Evolutionary conservation across 495 filamentous ascomycete genomes (phyloP), one percentile per base, ranked within the genome.

Genomic region (Astrocystis sublimbata): DNA sequence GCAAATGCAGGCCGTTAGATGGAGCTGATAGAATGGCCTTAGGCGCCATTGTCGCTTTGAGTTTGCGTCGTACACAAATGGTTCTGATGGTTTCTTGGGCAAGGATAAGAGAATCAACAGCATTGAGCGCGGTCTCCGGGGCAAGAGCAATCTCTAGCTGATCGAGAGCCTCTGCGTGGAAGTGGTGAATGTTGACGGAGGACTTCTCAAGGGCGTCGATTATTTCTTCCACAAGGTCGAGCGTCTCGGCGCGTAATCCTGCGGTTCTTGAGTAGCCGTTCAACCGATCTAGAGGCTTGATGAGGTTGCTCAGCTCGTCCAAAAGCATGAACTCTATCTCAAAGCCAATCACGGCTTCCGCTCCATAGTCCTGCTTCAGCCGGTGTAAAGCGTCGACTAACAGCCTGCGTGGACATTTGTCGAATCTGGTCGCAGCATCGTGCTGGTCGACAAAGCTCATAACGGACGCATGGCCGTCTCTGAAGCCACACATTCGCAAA

Each of bases 91-190:
- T 30, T 30, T 49, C 46, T 49, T 49, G 46, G 5, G 46, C 46
- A 15, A 49, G 6, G n/a, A 49, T 12, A 4, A 49, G 46, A n/a
- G 46, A 49, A 31, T 49, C 46, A 5, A 49, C 26, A 24, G 46
- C 46, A 13, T 6, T 10, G 5, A 49, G 46, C n/a, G 46, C 46
- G 23, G 46, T 21, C 46, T 49, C 23, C 2, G 46, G 46, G 24
- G 23, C 46, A n/a, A 49, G 46, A 49, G 46, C 21, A n/a, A 49
- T 49, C 23, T 49, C 46, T 10, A 49, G 23, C 23, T 49, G 46
- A 30, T 49, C 46, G 4, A 28, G 28, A 10, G 15, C 2, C n/a
- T 49, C 46, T 13, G 46, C 23, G 46, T 49, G 46, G 23, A 49
- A 49, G 4, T 49, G 46, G 46, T 49, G 46, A 12, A 49, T 31